phyloP scores from a whole-genome alignment of 441 rosid genomes.

The Codiaeum variegatum region DNA sequence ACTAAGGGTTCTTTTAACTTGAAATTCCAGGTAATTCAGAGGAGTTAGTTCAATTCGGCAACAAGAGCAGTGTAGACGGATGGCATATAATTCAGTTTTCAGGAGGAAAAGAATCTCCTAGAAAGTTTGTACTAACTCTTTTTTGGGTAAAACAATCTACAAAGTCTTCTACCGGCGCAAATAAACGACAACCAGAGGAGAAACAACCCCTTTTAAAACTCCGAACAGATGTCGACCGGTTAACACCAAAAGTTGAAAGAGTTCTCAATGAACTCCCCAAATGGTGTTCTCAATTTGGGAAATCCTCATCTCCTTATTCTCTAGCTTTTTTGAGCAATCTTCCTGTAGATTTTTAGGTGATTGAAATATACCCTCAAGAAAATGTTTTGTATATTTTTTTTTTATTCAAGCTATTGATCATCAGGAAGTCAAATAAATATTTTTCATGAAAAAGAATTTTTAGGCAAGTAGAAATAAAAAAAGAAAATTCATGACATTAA shows the following conservation, averaged over 20 bases:
- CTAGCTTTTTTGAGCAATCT: constrained; percentile 64
- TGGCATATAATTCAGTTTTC: constrained; percentile 89
- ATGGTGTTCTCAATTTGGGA: constrained; percentile 82
- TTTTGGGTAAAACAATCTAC: constrained; percentile 37
- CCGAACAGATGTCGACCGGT: constrained; percentile 62
- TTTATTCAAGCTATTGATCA: not conserved
- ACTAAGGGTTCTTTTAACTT: not conserved
- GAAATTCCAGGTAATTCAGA: constrained; percentile 41
- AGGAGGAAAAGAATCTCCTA: constrained; percentile 72
- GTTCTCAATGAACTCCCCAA: constrained; percentile 59
- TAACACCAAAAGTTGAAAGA: constrained; percentile 58
- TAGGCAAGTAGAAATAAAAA: no score
- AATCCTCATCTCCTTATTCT: constrained; percentile 72
- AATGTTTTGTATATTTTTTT: not conserved
- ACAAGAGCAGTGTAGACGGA: constrained; percentile 50
- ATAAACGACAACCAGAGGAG: constrained; percentile 12
- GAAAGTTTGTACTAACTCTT: constrained; percentile 54
- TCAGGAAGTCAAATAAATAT: not conserved
- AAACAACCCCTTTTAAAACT: constrained; percentile 61
- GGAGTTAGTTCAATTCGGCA: constrained; percentile 48
- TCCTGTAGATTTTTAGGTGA: constrained; percentile 45
- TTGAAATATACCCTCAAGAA: not conserved
- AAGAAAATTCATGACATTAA: no score
- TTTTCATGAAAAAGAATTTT: no score
- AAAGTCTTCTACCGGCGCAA: constrained; percentile 4